Evolutionary conservation across 495 filamentous ascomycete species (phyloP).

Genomic region (Daldinia decipiens): DNA sequence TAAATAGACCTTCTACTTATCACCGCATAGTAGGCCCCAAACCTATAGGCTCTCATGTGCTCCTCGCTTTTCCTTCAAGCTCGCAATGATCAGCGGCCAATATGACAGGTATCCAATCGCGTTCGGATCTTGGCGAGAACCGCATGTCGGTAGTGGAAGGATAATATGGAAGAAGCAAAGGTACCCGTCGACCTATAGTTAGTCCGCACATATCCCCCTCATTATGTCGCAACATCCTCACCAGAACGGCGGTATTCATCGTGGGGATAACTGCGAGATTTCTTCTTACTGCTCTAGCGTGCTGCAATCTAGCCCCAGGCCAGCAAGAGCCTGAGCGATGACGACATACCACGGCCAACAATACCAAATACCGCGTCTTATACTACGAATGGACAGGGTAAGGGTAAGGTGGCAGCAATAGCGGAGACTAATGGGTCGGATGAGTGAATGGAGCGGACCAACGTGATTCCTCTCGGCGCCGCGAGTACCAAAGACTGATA

Average conservation of each 20-base stretch:
- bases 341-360: constrained; percentile 23
- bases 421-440: constrained; percentile 11
- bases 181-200: constrained; percentile 1
- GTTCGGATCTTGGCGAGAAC: constrained; percentile 15
- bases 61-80: constrained; percentile 11
- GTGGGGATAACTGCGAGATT: constrained; percentile 4
- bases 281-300: background rate
- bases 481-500: constrained; percentile 22
- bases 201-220: constrained; percentile 2
- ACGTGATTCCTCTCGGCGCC: constrained; percentile 16
- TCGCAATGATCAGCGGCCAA: constrained; percentile 17
- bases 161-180: constrained; percentile 18
- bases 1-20: constrained; percentile 4
- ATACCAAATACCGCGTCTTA: constrained; percentile 12
- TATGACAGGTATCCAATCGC: constrained; percentile 21
- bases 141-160: background rate
- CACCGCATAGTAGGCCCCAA: constrained; percentile 8
- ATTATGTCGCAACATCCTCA: constrained; percentile 13
- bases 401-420: constrained; percentile 13
- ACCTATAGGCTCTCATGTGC: constrained; percentile 10
- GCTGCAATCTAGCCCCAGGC: background rate
- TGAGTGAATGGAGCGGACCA: constrained; percentile 14
- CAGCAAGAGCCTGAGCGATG: constrained; percentile 9
- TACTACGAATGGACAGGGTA: constrained; percentile 9
- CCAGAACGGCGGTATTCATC: background rate